Evolutionary conservation across 768 basidiomycete genomes (phyloP).

Genomic region (Cyathus striatus): DNA sequence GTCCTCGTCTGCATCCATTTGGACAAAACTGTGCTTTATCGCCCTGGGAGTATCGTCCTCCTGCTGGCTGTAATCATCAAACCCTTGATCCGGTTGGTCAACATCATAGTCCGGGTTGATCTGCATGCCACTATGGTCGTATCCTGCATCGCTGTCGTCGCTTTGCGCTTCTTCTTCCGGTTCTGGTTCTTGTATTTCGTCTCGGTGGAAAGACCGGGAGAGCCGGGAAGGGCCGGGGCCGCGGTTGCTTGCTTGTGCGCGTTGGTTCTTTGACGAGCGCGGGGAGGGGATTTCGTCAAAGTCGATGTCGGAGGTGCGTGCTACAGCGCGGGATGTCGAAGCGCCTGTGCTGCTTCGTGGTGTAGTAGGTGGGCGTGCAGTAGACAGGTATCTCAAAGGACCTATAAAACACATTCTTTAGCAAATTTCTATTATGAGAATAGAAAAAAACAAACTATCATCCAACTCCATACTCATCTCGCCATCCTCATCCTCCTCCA

Average conservation of each 20-base stretch:
- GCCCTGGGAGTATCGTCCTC: slow-evolving; percentile 14
- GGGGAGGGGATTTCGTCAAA: slow-evolving; percentile 66
- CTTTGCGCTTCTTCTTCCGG: slow-evolving; percentile 21
- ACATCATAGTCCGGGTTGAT: slow-evolving; percentile 17
- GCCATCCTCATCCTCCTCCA: slow-evolving; percentile 43
- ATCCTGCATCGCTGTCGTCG: too few species aligned
- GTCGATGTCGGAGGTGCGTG: slow-evolving; percentile 49
- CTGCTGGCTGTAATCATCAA: slow-evolving; percentile 23
- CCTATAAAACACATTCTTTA: slow-evolving; percentile 16
- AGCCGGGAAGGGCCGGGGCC: slow-evolving; percentile 36
- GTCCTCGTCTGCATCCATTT: slow-evolving; percentile 43
- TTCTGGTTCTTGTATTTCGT: slow-evolving; percentile 24
- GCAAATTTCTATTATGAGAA: background rate
- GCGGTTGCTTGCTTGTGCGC: slow-evolving; percentile 23
- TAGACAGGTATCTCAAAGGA: slow-evolving; percentile 37
- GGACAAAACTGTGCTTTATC: slow-evolving; percentile 38
- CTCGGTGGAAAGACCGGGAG: slow-evolving; percentile 24
- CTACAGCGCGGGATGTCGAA: slow-evolving; percentile 40
- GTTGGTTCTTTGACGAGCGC: slow-evolving; percentile 25
- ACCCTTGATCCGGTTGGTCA: slow-evolving; percentile 14
- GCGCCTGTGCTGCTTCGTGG: slow-evolving; percentile 33
- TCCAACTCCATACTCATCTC: slow-evolving; percentile 78
- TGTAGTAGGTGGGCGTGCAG: slow-evolving; percentile 33
- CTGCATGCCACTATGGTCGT: slow-evolving; percentile 17
- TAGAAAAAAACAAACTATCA: slow-evolving; percentile 46